phyloP scores from a whole-genome alignment of 441 rosid species.

The Adansonia grandidieri region DNA sequence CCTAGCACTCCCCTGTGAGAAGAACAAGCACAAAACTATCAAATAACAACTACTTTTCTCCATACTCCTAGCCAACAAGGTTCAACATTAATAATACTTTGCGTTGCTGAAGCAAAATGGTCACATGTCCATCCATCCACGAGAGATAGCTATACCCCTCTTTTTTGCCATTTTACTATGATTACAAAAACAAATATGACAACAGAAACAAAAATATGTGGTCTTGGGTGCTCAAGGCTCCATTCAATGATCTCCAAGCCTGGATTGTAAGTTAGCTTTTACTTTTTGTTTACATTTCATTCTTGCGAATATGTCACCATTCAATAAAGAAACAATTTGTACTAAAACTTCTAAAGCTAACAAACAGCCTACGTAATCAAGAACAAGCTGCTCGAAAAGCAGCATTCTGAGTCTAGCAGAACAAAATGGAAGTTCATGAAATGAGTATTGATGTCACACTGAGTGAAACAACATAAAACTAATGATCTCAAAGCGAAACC shows the following conservation, averaged over 20 bases:
- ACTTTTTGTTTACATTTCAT: background rate
- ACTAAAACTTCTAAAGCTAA: slow-evolving; percentile 1
- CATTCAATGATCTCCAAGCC: slow-evolving; percentile 1
- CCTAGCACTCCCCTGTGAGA: slow-evolving; percentile 70
- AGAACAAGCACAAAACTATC: background rate
- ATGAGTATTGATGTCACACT: slow-evolving; percentile 2
- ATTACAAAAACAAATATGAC: background rate
- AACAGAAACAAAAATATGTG: background rate
- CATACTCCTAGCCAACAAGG: background rate
- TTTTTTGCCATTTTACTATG: background rate
- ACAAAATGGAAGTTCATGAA: slow-evolving; percentile 1
- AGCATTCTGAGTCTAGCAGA: background rate
- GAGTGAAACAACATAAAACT: background rate
- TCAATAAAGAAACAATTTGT: background rate
- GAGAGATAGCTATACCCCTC: background rate
- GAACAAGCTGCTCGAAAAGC: background rate
- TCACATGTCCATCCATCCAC: background rate
- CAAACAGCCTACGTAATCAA: background rate
- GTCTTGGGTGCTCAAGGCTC: background rate
- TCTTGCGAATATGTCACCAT: background rate
- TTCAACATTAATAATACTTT: background rate
- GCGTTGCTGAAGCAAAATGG: background rate
- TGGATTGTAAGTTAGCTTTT: slow-evolving; percentile 8
- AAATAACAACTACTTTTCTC: slow-evolving; percentile 1
- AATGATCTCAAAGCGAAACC: slow-evolving; percentile 1